Base-by-base conservation (phyloP, 192 early-diverging fungal species). In the Linnemannia zychae region DNA sequence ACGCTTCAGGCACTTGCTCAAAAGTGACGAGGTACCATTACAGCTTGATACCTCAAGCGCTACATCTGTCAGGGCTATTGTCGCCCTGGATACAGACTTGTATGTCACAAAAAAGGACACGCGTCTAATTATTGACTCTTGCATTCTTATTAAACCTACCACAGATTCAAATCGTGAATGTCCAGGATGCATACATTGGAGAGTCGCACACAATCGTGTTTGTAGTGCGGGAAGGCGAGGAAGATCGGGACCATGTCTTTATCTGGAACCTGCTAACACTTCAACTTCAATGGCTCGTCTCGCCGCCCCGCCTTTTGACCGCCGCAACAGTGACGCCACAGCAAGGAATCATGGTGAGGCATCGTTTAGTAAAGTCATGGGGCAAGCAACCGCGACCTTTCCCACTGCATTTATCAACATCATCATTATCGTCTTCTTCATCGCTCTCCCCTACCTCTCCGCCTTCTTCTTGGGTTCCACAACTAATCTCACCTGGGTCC, bases 331-430 rank as follows among this genome's bases (percentile, higher is more conserved):
- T 85, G 34, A 85, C 77, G 44, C 68, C 83, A 60, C 83, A 85
- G 83, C 77, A 85, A 73, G 83, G 77, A 79, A 72, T 85, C 69
- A 85, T 70, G 83, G 83, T 85, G 83, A 85, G 83, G 69, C 83
- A 85, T 85, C 83, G 83, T 85, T 85, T 85, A 79, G 78, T 85
- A 79, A 85, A 79, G 78, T 76, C 77, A n/a, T 85, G 83, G 83
- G 83, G 83, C 52, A 84, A 70, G 70, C 69, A 72, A 6, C 31
- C 34, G 36, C 66, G 33, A 69, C 48, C 33, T 31, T 33, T 11
- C 34, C 50, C 47, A 18, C 47, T 36, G 18, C 33, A 36, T 20
- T 38, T 36, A 18, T 44, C 70, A 40, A 71, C 37, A 31, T 71
- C 70, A 12, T 48, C 70, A 47, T 47, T 71, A 17, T 71, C 44